These are phyloP conservation scores for Camellia japonica DNA, from an alignment of 148 eudicot genomes.

Conservation along the genomic window DNA sequence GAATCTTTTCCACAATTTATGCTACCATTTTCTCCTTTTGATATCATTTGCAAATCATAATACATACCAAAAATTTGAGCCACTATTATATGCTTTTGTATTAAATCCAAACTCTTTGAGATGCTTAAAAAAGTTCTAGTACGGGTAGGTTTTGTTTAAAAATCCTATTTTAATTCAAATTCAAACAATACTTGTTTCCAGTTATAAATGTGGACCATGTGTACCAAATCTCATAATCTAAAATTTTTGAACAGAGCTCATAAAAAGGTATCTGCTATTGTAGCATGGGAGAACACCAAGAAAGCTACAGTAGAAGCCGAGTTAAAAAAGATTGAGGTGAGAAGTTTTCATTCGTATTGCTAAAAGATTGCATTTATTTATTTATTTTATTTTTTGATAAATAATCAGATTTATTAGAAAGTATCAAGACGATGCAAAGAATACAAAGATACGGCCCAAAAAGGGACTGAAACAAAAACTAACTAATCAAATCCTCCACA, in stretches of 20 bases:
- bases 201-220: neutral
- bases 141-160: neutral
- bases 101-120: neutral
- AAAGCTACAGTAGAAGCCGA: constrained; percentile 78
- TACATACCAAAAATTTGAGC: neutral
- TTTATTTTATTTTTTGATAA: too few species aligned
- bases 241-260: constrained; percentile 59
- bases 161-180: too few species aligned
- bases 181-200: neutral
- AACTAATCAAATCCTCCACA: too few species aligned
- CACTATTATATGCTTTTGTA: neutral
- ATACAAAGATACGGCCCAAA: too few species aligned
- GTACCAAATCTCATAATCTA: neutral
- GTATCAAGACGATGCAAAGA: too few species aligned
- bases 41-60: neutral
- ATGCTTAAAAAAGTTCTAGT: neutral
- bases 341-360: neutral
- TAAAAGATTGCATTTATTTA: too few species aligned
- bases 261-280: constrained; percentile 63
- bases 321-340: constrained; percentile 73
- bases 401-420: too few species aligned
- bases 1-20: neutral
- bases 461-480: too few species aligned
- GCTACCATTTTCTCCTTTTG: neutral
- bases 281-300: constrained; percentile 84